Evolutionary conservation across 768 basidiomycete genomes (phyloP).

Genomic region (Cytidiella melzeri): DNA sequence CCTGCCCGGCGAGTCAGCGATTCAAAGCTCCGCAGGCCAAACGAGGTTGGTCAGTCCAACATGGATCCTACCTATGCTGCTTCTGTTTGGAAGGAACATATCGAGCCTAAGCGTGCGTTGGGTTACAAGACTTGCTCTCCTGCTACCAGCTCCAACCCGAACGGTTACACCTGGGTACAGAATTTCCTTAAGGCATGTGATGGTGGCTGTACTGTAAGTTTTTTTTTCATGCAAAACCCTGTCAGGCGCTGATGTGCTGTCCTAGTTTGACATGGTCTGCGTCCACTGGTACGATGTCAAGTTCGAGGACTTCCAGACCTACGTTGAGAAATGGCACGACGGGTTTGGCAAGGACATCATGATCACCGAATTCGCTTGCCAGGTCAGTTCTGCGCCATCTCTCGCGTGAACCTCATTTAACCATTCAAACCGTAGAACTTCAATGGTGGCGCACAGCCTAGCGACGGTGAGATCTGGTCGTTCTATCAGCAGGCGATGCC

Average conservation of each 20-base stretch:
- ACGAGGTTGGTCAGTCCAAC: constrained; percentile 57
- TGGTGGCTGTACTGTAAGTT: constrained; percentile 45
- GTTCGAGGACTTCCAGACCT: constrained; percentile 42
- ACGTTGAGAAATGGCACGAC: constrained; percentile 40
- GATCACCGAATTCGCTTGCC: constrained; percentile 70
- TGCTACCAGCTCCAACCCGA: constrained; percentile 54
- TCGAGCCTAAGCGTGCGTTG: constrained; percentile 46
- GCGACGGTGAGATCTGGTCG: constrained; percentile 32
- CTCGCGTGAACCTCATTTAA: neutral
- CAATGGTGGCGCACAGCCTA: constrained; percentile 36
- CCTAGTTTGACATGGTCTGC: constrained; percentile 49
- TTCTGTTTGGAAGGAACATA: constrained; percentile 51
- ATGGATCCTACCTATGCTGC: constrained; percentile 46
- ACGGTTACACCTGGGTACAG: constrained; percentile 59
- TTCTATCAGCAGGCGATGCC: constrained; percentile 42
- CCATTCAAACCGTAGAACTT: constrained; percentile 43
- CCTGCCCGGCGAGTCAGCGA: constrained; percentile 17
- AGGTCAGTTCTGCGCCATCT: constrained; percentile 27
- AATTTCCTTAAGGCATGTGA: constrained; percentile 48
- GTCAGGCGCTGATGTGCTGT: neutral
- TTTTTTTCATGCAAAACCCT: neutral
- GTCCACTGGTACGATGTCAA: constrained; percentile 66
- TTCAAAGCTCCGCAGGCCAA: constrained; percentile 44
- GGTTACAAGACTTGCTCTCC: constrained; percentile 63
- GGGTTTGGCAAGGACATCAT: constrained; percentile 41